Base-by-base conservation (phyloP, 768 basidiomycete species). In the Boletus tomentosulus region DNA sequence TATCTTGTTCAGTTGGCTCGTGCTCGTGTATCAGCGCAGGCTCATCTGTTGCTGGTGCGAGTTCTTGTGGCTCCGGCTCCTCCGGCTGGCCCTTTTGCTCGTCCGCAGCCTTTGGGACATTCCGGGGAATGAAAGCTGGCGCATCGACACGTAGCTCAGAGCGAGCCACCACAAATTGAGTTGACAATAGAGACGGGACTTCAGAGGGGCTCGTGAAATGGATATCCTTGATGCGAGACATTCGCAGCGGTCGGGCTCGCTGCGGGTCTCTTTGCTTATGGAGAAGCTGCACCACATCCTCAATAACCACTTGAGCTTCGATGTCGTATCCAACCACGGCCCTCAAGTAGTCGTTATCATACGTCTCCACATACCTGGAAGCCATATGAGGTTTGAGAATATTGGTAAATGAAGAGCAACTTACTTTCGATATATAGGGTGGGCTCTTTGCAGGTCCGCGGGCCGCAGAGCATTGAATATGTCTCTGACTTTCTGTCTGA, bases 121-220 rank as follows among this genome's bases (percentile, higher is more conserved):
- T 30, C 28, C 52, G 47, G 15, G 65, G 61, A 25, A 64, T 45
- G 48, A 59, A 66, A 7, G 58, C 46, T 12, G 61, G 58, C 4
- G 57, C 63, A 6, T 61, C 59, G 11, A 49, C 48, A 25, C 53
- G 55, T 6, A 64, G 46, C 9, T 59, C 48, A 3, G 61, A 58
- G 8, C 51, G 59, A 33, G 60, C 60, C 15, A 41, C 27, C 3
- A 57, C 55, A 11, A 58, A 46, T 7, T 53, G 57, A 13, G 62
- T 42, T 10, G 59, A 57, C 7, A 76, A 48, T 22, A 75, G 48
- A 12, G 44, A 43, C 0, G 67, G 69, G 12, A 77, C 64, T 6
- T 74, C 70, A 3, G 61, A 66, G 4, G 61, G 51, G 3, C 59
- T 51, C 15, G 58, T 46, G 60, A 64, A 78, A 4, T 69, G 45